Evolutionary conservation across 2,329 filamentous ascomycete genomes (phyloP).

Genomic region (Chaetomiaceae sp.): DNA sequence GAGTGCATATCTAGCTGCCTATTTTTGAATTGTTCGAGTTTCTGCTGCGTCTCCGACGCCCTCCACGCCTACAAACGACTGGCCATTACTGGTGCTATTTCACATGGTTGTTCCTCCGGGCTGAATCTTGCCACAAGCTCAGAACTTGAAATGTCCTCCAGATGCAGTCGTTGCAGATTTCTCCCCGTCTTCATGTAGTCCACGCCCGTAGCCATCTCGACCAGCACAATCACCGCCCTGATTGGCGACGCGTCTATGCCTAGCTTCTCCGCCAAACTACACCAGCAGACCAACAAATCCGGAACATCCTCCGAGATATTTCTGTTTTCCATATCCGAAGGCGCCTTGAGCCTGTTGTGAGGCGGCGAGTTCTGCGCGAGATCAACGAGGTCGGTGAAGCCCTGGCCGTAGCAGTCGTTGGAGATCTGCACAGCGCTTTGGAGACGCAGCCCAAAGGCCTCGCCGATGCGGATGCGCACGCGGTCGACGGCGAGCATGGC

Average conservation of each 20-base stretch:
- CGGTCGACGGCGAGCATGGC: slow-evolving; percentile 5
- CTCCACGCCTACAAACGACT: no score
- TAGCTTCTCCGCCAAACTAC: not conserved
- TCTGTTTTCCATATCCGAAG: not conserved
- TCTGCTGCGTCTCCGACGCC: not conserved
- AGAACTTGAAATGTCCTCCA: not conserved
- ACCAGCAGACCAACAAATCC: slow-evolving; percentile 1
- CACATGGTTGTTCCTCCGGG: not conserved
- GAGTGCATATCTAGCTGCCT: not conserved
- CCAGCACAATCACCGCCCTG: not conserved
- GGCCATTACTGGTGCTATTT: not conserved
- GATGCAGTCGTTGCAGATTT: not conserved
- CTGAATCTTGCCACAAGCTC: slow-evolving; percentile 1
- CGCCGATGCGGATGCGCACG: not conserved
- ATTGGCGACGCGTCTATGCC: not conserved
- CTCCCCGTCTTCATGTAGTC: not conserved
- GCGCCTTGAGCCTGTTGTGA: slow-evolving; percentile 1
- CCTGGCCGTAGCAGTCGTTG: slow-evolving; percentile 6
- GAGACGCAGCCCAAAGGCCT: not conserved
- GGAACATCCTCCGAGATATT: slow-evolving; percentile 7
- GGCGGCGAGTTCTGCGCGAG: not conserved
- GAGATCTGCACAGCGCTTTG: not conserved
- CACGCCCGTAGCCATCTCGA: not conserved
- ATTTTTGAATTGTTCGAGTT: not conserved
- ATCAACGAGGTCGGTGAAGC: not conserved